A percentile compares a stretch with the other conserved stretches of the same genome.
These are phyloP conservation scores for Adansonia grandidieri DNA, from an alignment of 441 rosid genomes.

Conservation along the genomic window DNA sequence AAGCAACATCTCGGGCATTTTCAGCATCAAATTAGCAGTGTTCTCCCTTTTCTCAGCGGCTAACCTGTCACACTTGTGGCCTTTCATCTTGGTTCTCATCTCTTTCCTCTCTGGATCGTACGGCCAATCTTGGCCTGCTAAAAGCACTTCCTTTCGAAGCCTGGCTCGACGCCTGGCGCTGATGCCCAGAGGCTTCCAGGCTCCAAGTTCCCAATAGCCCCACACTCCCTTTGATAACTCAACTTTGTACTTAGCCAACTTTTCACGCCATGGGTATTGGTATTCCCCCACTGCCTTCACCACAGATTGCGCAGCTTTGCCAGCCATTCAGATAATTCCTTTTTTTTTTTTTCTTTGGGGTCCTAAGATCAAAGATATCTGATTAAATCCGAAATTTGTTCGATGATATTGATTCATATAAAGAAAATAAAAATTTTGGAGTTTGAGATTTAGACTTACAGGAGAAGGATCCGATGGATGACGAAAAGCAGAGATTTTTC, in stretches of 20 bases:
- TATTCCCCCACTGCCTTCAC: slow-evolving; percentile 55
- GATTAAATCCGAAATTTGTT: no score
- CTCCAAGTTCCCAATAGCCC: slow-evolving; percentile 91
- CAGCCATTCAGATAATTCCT: slow-evolving; percentile 51
- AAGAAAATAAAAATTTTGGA: no score
- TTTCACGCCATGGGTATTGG: slow-evolving; percentile 88
- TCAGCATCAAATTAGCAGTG: slow-evolving; percentile 76
- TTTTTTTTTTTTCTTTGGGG: no score
- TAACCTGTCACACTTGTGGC: slow-evolving; percentile 79
- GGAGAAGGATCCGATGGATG: neutral
- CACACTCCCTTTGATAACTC: slow-evolving; percentile 83
- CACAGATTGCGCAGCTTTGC: slow-evolving; percentile 64
- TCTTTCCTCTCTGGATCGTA: slow-evolving; percentile 89
- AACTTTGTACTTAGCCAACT: slow-evolving; percentile 63
- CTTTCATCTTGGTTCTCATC: slow-evolving; percentile 79
- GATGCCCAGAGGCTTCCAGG: slow-evolving; percentile 85
- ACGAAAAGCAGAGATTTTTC: neutral
- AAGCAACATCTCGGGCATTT: slow-evolving; percentile 79
- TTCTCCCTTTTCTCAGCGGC: slow-evolving; percentile 71
- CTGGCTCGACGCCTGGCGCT: slow-evolving; percentile 84
- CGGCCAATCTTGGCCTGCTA: slow-evolving; percentile 81
- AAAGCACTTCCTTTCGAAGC: slow-evolving; percentile 81
- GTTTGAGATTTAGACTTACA: neutral
- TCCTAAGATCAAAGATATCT: no score
- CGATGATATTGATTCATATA: no score